A percentile compares a stretch with the other conserved stretches of the same genome.
Evolutionary conservation across 108 stramenopile species (phyloP).

Genomic region (Nitzschia sp.): DNA sequence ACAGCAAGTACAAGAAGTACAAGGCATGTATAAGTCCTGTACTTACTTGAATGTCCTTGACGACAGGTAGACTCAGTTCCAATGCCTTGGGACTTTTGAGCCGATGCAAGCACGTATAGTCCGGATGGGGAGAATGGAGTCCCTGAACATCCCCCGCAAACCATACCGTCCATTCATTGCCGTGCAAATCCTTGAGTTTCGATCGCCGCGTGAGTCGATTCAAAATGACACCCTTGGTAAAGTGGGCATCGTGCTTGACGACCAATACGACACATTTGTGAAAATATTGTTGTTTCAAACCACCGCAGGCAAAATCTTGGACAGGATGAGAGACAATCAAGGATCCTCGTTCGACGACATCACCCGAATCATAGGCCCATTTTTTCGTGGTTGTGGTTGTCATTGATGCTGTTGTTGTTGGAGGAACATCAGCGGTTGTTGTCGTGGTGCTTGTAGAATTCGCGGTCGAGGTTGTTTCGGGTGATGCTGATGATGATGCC

Average conservation of each 20-base stretch:
- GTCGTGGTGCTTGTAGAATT: neutral
- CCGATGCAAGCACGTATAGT: slow-evolving; percentile 29
- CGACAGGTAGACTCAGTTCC: slow-evolving; percentile 9
- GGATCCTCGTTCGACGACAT: slow-evolving; percentile 77
- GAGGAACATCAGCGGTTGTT: neutral
- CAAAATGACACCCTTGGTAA: slow-evolving; percentile 73
- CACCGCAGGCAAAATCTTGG: slow-evolving; percentile 72
- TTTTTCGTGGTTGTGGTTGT: slow-evolving; percentile 46
- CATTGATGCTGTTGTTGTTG: neutral
- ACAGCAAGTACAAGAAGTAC: no score
- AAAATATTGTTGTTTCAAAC: slow-evolving; percentile 81
- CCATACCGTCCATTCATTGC: slow-evolving; percentile 59
- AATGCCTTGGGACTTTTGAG: slow-evolving; percentile 11
- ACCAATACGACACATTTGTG: slow-evolving; percentile 68
- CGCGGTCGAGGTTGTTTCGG: neutral
- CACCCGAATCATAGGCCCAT: slow-evolving; percentile 84
- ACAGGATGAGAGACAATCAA: slow-evolving; percentile 76
- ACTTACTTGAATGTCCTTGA: slow-evolving; percentile 21
- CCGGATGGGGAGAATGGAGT: slow-evolving; percentile 54
- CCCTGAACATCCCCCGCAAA: slow-evolving; percentile 73
- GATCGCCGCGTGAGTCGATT: slow-evolving; percentile 60
- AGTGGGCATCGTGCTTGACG: slow-evolving; percentile 51
- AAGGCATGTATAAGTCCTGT: no score
- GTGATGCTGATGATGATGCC: neutral
- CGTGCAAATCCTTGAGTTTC: slow-evolving; percentile 21